Evolutionary conservation across 1,139 yeast species (phyloP), one percentile per base, ranked within the genome.

Genomic region (Scheffersomyces segobiensis): DNA sequence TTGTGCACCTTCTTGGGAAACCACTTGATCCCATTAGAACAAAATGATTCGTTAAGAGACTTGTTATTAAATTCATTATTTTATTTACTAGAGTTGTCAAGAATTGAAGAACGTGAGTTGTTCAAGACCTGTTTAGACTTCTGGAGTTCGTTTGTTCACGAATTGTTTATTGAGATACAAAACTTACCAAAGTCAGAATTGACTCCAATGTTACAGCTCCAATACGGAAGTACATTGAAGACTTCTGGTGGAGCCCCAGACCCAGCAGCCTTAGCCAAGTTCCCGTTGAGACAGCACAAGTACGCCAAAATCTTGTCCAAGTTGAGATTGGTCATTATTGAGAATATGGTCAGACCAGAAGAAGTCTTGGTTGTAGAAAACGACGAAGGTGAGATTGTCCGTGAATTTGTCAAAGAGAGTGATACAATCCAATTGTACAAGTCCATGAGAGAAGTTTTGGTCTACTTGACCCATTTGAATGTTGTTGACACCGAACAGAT

Each of bases 301-400:
- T 95, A 95, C 71, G 80, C 87, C 19, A 84, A 84, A 49, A 81
- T 95, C 49, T 83, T 96, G 66, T 88, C 97, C 3, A 88, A 87
- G 70, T 82, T 96, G 66, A 87, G 99, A 75, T 81, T 90, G 63
- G 97, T 96, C 20, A 89, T 95, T 72, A 95, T 95, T 68, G 98
- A 93, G 75, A 91, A 91, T 70, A 96, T 95, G 99, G 99, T 92
- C 1, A 88, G 97, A 73, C 99, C 99, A 1, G 99, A 95, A 76
- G 99, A 95, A 78, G 98, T 93, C 57, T 82, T 95, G 61, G 87
- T 95, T 76, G 98, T 93, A 55, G 99, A 96, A 75, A 95, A 95
- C 71, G 99, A 95, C 74, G 99, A 95, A 78, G 99, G 99, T 64
- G 99, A 95, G 77, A 95, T 95, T 73, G 99, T 96, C 51, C 87